Percentiles rank a stretch among this genome's conserved stretches.
These are phyloP conservation scores for Penicillium italicum DNA, from an alignment of 2,329 filamentous ascomycete genomes.

Conservation along the genomic window DNA sequence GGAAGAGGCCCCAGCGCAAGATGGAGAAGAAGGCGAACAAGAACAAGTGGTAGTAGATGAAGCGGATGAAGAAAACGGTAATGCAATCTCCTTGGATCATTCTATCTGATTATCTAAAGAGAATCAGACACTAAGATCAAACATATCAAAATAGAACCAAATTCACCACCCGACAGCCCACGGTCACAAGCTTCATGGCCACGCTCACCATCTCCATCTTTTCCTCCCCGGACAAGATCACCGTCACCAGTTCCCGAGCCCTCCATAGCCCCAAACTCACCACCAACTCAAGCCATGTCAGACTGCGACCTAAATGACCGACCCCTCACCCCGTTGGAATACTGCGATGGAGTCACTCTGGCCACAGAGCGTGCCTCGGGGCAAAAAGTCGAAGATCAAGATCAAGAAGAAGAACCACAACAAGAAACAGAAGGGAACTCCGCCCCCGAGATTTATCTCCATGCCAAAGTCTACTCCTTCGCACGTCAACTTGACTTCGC, in stretches of 20 bases:
- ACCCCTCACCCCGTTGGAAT: neutral
- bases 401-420: neutral
- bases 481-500: neutral
- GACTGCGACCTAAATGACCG: neutral
- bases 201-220: neutral
- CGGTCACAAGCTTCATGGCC: neutral
- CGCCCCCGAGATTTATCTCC: neutral
- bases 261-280: neutral
- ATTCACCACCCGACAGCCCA: neutral
- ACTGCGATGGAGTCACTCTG: neutral
- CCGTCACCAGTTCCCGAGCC: neutral
- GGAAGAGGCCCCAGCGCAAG: slow-evolving; percentile 1
- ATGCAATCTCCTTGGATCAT: no score
- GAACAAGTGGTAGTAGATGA: neutral
- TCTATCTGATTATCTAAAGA: neutral
- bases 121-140: neutral
- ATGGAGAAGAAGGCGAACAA: neutral
- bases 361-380: neutral
- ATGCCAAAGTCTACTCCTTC: slow-evolving; percentile 9
- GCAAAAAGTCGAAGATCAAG: neutral
- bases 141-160: neutral
- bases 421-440: neutral
- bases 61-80: neutral
- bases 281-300: neutral
- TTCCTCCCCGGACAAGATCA: neutral